Percentiles rank a stretch among this genome's conserved stretches.
These are phyloP conservation scores for Nelumbo lutea DNA, from an alignment of 164 flowering plant species.

Conservation along the genomic window DNA sequence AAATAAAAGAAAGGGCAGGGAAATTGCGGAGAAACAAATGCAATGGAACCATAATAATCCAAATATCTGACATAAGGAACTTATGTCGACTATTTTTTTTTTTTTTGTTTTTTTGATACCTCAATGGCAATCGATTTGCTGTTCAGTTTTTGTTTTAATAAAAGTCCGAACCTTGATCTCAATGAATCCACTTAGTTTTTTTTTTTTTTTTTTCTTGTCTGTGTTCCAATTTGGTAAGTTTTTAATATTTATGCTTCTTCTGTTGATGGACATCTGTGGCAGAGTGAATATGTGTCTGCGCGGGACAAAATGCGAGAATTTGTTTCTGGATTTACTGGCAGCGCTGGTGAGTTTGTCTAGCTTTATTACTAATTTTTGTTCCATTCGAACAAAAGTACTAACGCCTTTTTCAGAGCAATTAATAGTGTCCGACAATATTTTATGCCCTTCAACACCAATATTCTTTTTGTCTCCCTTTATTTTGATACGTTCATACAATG, in stretches of 20 bases:
- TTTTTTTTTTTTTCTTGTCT: not conserved
- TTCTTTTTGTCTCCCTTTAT: not conserved
- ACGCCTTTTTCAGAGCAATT: too few species aligned
- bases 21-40: too few species aligned
- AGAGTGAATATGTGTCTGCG: slow-evolving; percentile 94
- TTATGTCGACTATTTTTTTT: not conserved
- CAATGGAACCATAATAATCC: too few species aligned
- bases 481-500: not conserved
- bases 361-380: slow-evolving; percentile 1
- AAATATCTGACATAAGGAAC: too few species aligned
- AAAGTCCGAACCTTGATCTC: not conserved
- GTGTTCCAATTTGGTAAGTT: not conserved
- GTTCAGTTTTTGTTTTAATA: not conserved
- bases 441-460: too few species aligned
- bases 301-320: slow-evolving; percentile 84
- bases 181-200: not conserved
- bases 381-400: too few species aligned
- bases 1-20: too few species aligned
- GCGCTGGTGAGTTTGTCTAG: slow-evolving; percentile 64
- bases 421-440: too few species aligned
- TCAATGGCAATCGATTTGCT: not conserved
- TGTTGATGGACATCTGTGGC: slow-evolving; percentile 13
- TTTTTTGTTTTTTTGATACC: not conserved
- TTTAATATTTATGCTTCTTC: not conserved
- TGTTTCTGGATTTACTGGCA: slow-evolving; percentile 95